Conservation (phyloP, 2,329 filamentous ascomycete genomes). For the Drechslerella dactyloides region DNA sequence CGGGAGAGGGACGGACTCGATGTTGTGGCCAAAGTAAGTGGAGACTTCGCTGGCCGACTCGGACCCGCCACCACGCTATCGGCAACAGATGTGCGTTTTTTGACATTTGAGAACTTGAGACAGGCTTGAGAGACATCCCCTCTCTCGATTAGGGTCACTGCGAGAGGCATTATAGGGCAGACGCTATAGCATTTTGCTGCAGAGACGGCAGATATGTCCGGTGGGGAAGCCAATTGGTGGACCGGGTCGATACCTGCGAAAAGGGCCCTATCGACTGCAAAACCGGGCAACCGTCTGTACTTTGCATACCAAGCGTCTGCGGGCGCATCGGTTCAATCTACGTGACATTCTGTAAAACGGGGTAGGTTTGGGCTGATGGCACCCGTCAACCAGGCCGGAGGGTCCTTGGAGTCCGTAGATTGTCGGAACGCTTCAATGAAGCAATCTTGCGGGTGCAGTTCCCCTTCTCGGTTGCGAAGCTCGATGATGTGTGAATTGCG, state of each 20-base stretch:
- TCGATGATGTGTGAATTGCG: conserved; percentile 8
- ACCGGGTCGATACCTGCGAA: conserved; percentile 8
- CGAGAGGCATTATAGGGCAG: conserved; percentile 1
- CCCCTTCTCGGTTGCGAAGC: conserved; percentile 4
- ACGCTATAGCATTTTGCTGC: conserved; percentile 7
- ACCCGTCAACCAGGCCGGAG: conserved; percentile 39
- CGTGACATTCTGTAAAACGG: not conserved
- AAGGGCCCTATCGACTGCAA: conserved; percentile 22
- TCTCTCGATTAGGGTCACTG: conserved; percentile 21
- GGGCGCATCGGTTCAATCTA: not conserved
- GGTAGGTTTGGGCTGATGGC: conserved; percentile 14
- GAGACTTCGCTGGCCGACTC: conserved; percentile 19
- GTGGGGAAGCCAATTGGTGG: conserved; percentile 32
- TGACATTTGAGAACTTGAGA: conserved; percentile 38
- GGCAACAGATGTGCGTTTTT: conserved; percentile 10
- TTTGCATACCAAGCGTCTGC: not conserved
- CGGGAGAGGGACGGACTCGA: conserved; percentile 1
- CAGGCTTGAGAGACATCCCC: conserved; percentile 21
- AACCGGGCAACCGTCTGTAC: not conserved
- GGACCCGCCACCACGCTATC: conserved; percentile 40
- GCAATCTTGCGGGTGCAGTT: conserved; percentile 44
- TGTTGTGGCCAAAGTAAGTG: conserved; percentile 36
- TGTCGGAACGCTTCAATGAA: conserved; percentile 39
- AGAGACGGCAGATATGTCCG: conserved; percentile 18
- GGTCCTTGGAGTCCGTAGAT: conserved; percentile 24